A percentile compares a stretch with the other conserved stretches of the same genome.
Conservation (phyloP, 2,329 filamentous ascomycete species). For the Truncatella angustata region DNA sequence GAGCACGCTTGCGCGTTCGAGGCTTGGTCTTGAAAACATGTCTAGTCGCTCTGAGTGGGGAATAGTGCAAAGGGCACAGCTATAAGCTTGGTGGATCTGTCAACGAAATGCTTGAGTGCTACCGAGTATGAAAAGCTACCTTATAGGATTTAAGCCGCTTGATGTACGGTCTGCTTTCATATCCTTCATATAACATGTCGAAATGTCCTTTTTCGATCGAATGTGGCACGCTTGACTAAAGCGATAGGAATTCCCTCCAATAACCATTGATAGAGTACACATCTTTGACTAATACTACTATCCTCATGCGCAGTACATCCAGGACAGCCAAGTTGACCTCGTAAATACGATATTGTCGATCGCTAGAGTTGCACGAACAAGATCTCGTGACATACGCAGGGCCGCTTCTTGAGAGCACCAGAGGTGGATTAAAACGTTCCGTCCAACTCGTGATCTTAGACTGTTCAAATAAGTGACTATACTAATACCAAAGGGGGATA, state of each 20-base stretch:
- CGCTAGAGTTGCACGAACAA: not conserved
- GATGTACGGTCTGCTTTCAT: not conserved
- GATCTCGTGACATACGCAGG: not conserved
- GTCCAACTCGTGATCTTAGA: not conserved
- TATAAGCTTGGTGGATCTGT: not conserved
- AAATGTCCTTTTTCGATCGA: not conserved
- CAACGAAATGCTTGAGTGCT: not conserved
- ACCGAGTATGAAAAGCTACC: not conserved
- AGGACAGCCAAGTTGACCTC: not conserved
- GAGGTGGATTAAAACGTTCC: not conserved
- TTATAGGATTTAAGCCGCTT: not conserved
- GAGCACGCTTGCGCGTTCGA: constrained; percentile 13
- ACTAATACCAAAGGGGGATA: not conserved
- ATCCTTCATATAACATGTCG: not conserved
- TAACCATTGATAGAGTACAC: not conserved
- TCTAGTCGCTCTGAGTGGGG: not conserved
- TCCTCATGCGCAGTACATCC: not conserved
- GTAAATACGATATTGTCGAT: not conserved
- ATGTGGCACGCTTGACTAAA: not conserved
- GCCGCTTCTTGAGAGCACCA: not conserved
- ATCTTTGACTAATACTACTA: not conserved
- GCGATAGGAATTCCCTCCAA: not conserved
- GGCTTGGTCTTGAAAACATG: constrained; percentile 7
- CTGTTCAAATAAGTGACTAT: not conserved
- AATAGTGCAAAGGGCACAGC: not conserved